Base-by-base conservation (phyloP, 148 eudicot genomes). In the Cornus florida region DNA sequence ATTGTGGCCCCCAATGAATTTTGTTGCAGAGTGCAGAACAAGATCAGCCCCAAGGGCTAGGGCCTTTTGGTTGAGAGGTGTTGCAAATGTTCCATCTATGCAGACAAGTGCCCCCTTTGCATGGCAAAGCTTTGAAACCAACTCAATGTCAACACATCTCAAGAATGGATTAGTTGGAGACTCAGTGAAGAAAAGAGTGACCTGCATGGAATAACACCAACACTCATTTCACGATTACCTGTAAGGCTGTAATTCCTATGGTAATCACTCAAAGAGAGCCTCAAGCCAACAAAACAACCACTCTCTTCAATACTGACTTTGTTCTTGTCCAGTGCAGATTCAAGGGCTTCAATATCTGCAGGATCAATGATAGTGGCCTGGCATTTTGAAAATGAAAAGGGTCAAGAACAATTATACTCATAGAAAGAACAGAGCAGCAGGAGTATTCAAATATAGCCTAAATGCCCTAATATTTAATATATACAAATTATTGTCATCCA, bases 151-250 rank as follows among this genome's bases (percentile, higher is more conserved):
- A 80, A 94, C 93, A 85, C 97, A 92, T 87, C 98, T 91, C 74
- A 94, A 84, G 82, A 94, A 94, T 75, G 98, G 98, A 80, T 94
- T 94, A 67, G 97, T 94, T 66, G 98, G 98, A 79, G 98, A 94
- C 84, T 94, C 98, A 0, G 98, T 92, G 86, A 92, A 94, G 85
- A 90, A 92, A 71, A 94, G 90, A 76, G 84, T 72, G 38, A 89
- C 92, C 92, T 89, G 86, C 73, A 84, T 24, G 31, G 28, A 72
- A 60, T n/a, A 67, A 22, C 56, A 75, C 72, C 48, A 16, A 22
- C 71, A 70, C 22, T 23, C 62, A 13, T 22, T 53, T 56, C 28
- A 79, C 9, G 17, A 73, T n/a, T 19, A 46, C 32, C 24, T 9
- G 7, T n/a, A n/a, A n/a, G n/a, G n/a, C n/a, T n/a, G n/a, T 28